phyloP scores from a whole-genome alignment of 1,139 yeast genomes.

The Sugiyamaella pinicola region DNA sequence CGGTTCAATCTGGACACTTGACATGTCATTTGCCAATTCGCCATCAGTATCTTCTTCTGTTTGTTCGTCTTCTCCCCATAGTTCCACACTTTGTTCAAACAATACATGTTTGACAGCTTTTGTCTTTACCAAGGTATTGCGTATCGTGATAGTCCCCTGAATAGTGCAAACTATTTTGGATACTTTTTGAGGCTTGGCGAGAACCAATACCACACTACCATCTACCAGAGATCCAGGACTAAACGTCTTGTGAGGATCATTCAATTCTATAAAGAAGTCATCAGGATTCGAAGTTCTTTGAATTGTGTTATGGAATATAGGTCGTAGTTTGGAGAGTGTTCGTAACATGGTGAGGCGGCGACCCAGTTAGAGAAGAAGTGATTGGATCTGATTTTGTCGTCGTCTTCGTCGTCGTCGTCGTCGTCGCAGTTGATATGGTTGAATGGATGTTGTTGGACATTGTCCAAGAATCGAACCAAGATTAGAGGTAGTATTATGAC shows the following conservation, averaged over 20 bases:
- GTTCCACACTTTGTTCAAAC: slow-evolving; percentile 63
- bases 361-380: too few species aligned
- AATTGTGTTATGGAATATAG: slow-evolving; percentile 25
- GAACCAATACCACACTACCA: slow-evolving; percentile 41
- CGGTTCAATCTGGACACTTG: background rate
- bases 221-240: slow-evolving; percentile 68
- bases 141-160: slow-evolving; percentile 42
- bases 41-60: background rate
- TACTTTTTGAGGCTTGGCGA: slow-evolving; percentile 36
- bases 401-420: background rate
- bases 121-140: slow-evolving; percentile 46
- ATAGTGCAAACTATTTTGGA: slow-evolving; percentile 35
- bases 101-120: slow-evolving; percentile 45
- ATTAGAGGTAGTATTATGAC: background rate
- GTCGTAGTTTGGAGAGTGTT: slow-evolving; percentile 27
- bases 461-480: background rate
- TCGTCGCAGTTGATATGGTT: background rate
- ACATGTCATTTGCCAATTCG: background rate
- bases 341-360: slow-evolving; percentile 16
- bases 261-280: slow-evolving; percentile 69
- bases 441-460: slow-evolving; percentile 7
- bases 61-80: slow-evolving; percentile 55
- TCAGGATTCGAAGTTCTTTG: slow-evolving; percentile 31
- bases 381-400: too few species aligned
- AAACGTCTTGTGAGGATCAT: slow-evolving; percentile 71